Conservation (phyloP, 2,329 filamentous ascomycete species). For the Diaporthe nobilis region DNA sequence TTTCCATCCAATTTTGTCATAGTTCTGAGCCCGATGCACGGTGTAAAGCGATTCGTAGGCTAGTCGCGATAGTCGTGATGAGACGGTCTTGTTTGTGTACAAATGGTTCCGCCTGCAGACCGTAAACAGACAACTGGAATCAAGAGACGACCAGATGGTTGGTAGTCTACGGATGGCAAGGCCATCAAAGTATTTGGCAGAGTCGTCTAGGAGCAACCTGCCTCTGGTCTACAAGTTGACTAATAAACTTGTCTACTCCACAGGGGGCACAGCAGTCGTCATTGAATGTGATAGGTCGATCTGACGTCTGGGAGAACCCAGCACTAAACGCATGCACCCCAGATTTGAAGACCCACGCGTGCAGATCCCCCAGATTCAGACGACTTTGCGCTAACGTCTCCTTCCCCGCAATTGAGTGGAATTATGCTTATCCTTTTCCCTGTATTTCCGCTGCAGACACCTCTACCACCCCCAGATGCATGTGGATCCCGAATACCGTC, state of each 20-base stretch:
- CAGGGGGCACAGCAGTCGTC: background rate
- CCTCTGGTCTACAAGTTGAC: too few relatives aligned
- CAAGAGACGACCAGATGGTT: too few relatives aligned
- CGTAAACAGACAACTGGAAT: too few relatives aligned
- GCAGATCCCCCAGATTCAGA: background rate
- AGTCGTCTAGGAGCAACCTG: background rate
- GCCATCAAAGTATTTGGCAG: background rate
- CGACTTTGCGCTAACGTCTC: background rate
- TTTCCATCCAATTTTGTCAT: background rate
- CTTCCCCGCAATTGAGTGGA: constrained; percentile 1
- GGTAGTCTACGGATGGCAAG: too few relatives aligned
- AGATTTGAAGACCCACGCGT: background rate
- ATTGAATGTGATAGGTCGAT: background rate
- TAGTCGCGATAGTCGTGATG: background rate
- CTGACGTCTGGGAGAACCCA: background rate
- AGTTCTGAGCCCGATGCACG: background rate
- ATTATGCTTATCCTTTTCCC: background rate
- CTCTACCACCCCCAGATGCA: background rate
- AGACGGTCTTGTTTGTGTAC: background rate
- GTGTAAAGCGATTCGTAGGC: accelerated
- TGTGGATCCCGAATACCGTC: background rate
- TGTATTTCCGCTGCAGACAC: background rate
- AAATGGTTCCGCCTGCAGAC: background rate
- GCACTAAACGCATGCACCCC: background rate
- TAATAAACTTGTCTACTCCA: accelerated